Evolutionary conservation across 2,329 filamentous ascomycete species (phyloP).

Genomic region (Didymella lethalis): DNA sequence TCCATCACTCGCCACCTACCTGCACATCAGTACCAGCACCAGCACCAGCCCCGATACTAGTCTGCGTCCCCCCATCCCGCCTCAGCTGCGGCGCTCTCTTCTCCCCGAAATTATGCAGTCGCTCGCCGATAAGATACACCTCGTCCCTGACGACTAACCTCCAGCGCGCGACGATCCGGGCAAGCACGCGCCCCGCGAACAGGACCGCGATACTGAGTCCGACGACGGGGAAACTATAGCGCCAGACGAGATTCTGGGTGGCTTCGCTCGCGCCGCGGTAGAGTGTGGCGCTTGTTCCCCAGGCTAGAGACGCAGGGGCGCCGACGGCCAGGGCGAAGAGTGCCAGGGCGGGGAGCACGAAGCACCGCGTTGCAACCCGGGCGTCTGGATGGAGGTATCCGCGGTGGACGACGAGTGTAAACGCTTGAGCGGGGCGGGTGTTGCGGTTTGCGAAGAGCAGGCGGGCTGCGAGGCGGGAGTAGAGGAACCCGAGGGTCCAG

Average conservation of each 20-base stretch:
- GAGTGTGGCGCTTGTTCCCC: constrained; percentile 56
- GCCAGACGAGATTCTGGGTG: constrained; percentile 62
- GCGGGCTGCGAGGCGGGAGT: constrained; percentile 79
- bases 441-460: constrained; percentile 72
- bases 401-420: constrained; percentile 73
- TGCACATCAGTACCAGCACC: background rate
- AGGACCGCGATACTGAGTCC: constrained; percentile 57
- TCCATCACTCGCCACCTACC: constrained; percentile 1
- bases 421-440: constrained; percentile 75
- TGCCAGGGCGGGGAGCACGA: constrained; percentile 77
- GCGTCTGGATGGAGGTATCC: constrained; percentile 82
- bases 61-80: constrained; percentile 5
- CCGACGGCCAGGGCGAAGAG: constrained; percentile 69
- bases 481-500: constrained; percentile 92
- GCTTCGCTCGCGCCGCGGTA: constrained; percentile 55
- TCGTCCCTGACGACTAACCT: constrained; percentile 86
- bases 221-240: constrained; percentile 77
- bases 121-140: constrained; percentile 93
- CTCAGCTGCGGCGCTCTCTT: constrained; percentile 33
- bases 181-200: constrained; percentile 60
- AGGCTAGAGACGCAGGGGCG: constrained; percentile 69
- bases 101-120: constrained; percentile 92
- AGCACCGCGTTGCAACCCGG: constrained; percentile 79
- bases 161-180: constrained; percentile 75
- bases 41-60: background rate